These are phyloP conservation scores for Rutidosis leptorrhynchoides DNA, from an alignment of 129 eudicot genomes.

Conservation along the genomic window DNA sequence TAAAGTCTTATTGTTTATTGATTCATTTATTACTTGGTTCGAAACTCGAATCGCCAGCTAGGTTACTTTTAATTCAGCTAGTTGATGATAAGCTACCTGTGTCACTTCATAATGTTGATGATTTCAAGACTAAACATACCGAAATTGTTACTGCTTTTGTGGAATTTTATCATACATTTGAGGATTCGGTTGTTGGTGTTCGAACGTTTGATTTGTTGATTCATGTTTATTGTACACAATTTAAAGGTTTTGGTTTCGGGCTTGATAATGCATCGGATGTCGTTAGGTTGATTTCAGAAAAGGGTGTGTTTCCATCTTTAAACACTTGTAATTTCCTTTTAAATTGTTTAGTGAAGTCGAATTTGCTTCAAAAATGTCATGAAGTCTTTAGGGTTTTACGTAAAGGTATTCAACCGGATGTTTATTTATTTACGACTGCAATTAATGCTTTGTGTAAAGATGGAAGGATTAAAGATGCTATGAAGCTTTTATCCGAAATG, in stretches of 20 bases:
- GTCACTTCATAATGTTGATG: slow-evolving; percentile 9
- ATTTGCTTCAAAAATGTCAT: slow-evolving; percentile 38
- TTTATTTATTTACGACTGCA: slow-evolving; percentile 53
- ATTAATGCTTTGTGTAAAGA: slow-evolving; percentile 59
- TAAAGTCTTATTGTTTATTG: slow-evolving; percentile 65
- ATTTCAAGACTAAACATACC: slow-evolving; percentile 33
- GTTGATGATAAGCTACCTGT: slow-evolving; percentile 58
- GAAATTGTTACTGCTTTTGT: slow-evolving; percentile 48
- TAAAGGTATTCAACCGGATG: slow-evolving; percentile 47
- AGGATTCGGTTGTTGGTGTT: not conserved
- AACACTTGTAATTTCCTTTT: slow-evolving; percentile 55
- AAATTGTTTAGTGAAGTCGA: slow-evolving; percentile 55
- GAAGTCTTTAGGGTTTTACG: slow-evolving; percentile 49
- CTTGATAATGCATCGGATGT: slow-evolving; percentile 51
- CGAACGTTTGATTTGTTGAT: slow-evolving; percentile 57
- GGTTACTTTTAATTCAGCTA: slow-evolving; percentile 61
- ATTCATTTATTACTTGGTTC: slow-evolving; percentile 58
- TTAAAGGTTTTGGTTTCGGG: slow-evolving; percentile 46
- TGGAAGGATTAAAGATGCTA: slow-evolving; percentile 54
- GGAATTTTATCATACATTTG: slow-evolving; percentile 28
- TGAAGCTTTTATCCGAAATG: slow-evolving; percentile 47
- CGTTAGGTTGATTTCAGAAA: slow-evolving; percentile 35
- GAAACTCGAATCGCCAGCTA: slow-evolving; percentile 48
- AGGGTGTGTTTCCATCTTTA: slow-evolving; percentile 58
- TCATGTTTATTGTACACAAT: slow-evolving; percentile 60